A percentile compares a stretch with the other conserved stretches of the same genome.
Conservation (phyloP, 2,329 filamentous ascomycete species). For the Zymoseptoria pseudotritici region DNA sequence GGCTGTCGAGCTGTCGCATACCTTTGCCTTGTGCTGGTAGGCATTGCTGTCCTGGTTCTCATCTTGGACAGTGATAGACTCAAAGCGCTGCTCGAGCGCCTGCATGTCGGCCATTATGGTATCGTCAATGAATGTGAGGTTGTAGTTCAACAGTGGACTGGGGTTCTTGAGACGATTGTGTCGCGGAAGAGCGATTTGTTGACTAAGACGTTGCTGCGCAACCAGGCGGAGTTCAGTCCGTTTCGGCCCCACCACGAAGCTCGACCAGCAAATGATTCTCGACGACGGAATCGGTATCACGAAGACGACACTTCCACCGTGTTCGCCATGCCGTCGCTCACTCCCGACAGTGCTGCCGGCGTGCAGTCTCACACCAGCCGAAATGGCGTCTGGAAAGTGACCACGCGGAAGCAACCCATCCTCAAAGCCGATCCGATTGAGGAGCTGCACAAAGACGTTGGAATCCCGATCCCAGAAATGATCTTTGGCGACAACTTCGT, state of each 20-base stretch:
- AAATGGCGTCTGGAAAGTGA: slow-evolving; percentile 45
- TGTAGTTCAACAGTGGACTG: slow-evolving; percentile 4
- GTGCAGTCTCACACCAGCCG: slow-evolving; percentile 15
- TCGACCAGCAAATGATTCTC: neutral
- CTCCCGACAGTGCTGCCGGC: neutral
- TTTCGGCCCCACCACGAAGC: neutral
- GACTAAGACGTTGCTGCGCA: slow-evolving; percentile 1
- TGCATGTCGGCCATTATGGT: slow-evolving; percentile 50
- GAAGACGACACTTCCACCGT: neutral
- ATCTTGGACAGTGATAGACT: slow-evolving; percentile 82
- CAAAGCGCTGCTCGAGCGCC: slow-evolving; percentile 77
- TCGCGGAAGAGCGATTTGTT: neutral
- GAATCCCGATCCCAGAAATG: slow-evolving; percentile 93
- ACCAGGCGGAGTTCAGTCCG: neutral
- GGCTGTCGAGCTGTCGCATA: slow-evolving; percentile 34
- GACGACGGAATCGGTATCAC: neutral
- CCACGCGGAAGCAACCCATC: slow-evolving; percentile 85
- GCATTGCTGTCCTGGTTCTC: slow-evolving; percentile 57
- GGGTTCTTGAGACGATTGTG: neutral
- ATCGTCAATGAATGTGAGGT: slow-evolving; percentile 13
- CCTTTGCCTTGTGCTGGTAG: slow-evolving; percentile 67
- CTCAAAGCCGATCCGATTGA: slow-evolving; percentile 88
- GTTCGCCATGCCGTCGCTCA: slow-evolving; percentile 1
- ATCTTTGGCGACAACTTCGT: slow-evolving; percentile 96
- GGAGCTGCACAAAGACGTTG: slow-evolving; percentile 66